Conservation (phyloP, 306 rosid genomes). For the Casuarina cunninghamiana region DNA sequence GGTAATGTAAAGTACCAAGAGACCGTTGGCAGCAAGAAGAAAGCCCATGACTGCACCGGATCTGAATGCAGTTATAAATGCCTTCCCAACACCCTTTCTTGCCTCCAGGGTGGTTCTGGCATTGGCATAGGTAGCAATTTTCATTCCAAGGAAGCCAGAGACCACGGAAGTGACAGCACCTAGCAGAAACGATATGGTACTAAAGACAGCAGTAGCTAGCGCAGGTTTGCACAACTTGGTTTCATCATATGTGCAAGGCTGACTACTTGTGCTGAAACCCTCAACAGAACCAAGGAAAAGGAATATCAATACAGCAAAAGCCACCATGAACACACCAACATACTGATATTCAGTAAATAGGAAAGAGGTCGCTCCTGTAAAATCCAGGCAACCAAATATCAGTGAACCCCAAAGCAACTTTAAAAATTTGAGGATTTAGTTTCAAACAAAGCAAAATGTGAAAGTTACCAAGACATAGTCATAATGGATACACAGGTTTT, state of each 20-base stretch:
- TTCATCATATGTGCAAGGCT: slow-evolving; percentile 60
- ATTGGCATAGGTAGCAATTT: slow-evolving; percentile 93
- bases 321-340: slow-evolving; percentile 81
- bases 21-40: slow-evolving; percentile 93
- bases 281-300: slow-evolving; percentile 94
- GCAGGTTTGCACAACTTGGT: slow-evolving; percentile 83
- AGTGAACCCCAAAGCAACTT: slow-evolving; percentile 19
- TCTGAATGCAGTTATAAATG: slow-evolving; percentile 82
- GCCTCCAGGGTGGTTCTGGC: slow-evolving; percentile 95
- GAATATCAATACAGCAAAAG: slow-evolving; percentile 82
- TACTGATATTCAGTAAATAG: slow-evolving; percentile 83
- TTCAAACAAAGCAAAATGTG: neutral
- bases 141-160: slow-evolving; percentile 98
- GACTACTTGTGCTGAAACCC: slow-evolving; percentile 81
- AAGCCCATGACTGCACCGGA: slow-evolving; percentile 99
- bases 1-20: slow-evolving; percentile 77
- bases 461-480: neutral
- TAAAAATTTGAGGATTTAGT: neutral
- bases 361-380: slow-evolving; percentile 90
- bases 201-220: slow-evolving; percentile 80
- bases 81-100: slow-evolving; percentile 96
- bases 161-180: slow-evolving; percentile 83
- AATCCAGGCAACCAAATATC: slow-evolving; percentile 25
- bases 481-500: neutral
- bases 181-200: slow-evolving; percentile 76